Base-by-base conservation (phyloP, 202 grass and related monocot species). In the Panicum virgatum region DNA sequence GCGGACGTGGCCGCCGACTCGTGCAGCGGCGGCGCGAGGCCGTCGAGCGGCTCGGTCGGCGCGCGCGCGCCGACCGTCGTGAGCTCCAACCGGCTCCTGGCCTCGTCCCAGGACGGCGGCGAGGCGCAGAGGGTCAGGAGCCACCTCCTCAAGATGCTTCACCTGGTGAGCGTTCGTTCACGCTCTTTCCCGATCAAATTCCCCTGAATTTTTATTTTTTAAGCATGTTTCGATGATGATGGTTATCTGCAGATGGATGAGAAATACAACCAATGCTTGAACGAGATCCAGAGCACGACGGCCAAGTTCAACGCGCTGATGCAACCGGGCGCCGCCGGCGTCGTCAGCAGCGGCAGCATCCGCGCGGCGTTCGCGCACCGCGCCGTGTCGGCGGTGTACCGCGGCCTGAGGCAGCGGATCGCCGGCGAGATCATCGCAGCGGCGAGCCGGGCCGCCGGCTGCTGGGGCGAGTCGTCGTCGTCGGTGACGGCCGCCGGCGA, bases 261-360 rank as follows among this genome's bases (percentile, higher is more conserved):
- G 38, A 90, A 87, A 75, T 94, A 98, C 80, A 94, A 88, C 59
- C 87, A 89, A 19, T 94, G 95, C 75, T 15, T 93, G 50, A 86
- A 98, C 29, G 87, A 93, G 84, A 82, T 98, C 72, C 92, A 94
- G 78, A 88, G 82, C 72, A 75, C 90, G 65, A 80, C 51, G 48
- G 80, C 82, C 2, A 91, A 81, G 81, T 94, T 94, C 82, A 85
- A 85, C 77, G 59, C 43, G 26, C 37, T 86, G 83, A 77, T 79
- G 20, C 86, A 63, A 11, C 47, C 77, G 0, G 72, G 53, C 26
- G 12, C 0, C 26, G 18, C 47, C 56, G 25, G 5, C 16, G 34
- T 25, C 82, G 58, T 5, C 39, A 46, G 54, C 67, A 37, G 16
- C 11, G 40, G 57, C 78, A 69, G 50, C 66, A 71, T 80, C 59